Percentiles rank a stretch among this genome's conserved stretches.
Evolutionary conservation across 1,139 yeast species (phyloP).

Genomic region (Hemisphaericaspora subhashii): DNA sequence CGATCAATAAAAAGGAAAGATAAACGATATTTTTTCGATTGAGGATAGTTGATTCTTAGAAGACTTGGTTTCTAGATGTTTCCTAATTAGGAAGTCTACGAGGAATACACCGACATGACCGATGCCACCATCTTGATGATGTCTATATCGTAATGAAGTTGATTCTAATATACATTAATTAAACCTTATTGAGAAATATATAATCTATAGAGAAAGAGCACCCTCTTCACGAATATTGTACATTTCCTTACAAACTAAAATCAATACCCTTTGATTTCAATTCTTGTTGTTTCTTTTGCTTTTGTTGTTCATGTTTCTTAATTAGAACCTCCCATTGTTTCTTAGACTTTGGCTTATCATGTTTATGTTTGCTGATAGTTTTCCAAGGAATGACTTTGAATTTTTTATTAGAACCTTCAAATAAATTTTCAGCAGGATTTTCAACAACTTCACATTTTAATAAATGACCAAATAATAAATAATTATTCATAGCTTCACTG

Average conservation of each 20-base stretch:
- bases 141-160: not conserved
- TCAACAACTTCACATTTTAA: slow-evolving; percentile 61
- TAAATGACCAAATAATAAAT: slow-evolving; percentile 83
- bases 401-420: slow-evolving; percentile 52
- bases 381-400: slow-evolving; percentile 67
- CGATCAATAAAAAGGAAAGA: not conserved
- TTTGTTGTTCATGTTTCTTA: slow-evolving; percentile 46
- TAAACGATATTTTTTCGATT: not conserved
- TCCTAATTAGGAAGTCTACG: slow-evolving; percentile 4
- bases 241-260: slow-evolving; percentile 28
- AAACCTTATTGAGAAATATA: no score
- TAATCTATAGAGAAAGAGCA: no score
- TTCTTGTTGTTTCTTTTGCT: slow-evolving; percentile 44
- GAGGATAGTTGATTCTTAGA: not conserved
- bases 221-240: slow-evolving; percentile 1
- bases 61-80: not conserved
- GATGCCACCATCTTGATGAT: no score
- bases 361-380: slow-evolving; percentile 51
- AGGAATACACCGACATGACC: no score
- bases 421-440: slow-evolving; percentile 44
- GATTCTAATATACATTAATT: not conserved
- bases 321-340: slow-evolving; percentile 58
- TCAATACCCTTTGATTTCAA: slow-evolving; percentile 58
- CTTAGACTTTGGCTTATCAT: slow-evolving; percentile 56
- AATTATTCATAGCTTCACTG: slow-evolving; percentile 94